Percentiles rank a stretch among this genome's conserved stretches.
These are phyloP conservation scores for Leucosporidium scottii DNA, from an alignment of 768 basidiomycete species.

Conservation along the genomic window DNA sequence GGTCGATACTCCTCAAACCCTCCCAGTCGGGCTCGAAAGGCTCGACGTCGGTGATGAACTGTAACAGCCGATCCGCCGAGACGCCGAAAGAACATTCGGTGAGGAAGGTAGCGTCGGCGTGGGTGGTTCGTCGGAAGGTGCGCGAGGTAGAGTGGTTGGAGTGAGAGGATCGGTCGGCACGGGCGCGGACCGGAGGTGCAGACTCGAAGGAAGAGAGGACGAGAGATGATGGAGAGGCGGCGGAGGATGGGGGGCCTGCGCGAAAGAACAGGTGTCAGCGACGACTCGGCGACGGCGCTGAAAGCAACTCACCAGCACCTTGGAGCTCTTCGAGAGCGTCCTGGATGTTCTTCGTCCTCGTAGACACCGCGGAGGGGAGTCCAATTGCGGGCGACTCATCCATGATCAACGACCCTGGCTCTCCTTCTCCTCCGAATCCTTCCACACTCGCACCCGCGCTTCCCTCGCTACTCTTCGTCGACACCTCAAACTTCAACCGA, in stretches of 20 bases:
- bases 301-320: constrained; percentile 53
- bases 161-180: background rate
- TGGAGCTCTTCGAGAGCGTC: constrained; percentile 70
- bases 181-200: background rate
- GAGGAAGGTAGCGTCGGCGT: constrained; percentile 60
- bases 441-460: background rate
- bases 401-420: background rate
- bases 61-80: constrained; percentile 81
- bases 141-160: constrained; percentile 12
- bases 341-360: constrained; percentile 70
- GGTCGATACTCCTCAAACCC: constrained; percentile 61
- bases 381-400: background rate
- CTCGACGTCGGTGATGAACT: constrained; percentile 87
- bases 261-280: background rate
- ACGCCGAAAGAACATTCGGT: constrained; percentile 96
- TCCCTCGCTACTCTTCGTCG: constrained; percentile 18
- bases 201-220: background rate
- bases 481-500: constrained; percentile 19
- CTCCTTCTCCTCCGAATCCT: constrained; percentile 32
- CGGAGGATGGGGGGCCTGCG: background rate
- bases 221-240: constrained; percentile 1
- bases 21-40: constrained; percentile 97
- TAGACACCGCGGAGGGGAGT: constrained; percentile 43
- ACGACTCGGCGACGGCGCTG: too few relatives aligned
- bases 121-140: constrained; percentile 20